Base-by-base conservation (phyloP, 78 protist species). In the Speleostelium caveatum region DNA sequence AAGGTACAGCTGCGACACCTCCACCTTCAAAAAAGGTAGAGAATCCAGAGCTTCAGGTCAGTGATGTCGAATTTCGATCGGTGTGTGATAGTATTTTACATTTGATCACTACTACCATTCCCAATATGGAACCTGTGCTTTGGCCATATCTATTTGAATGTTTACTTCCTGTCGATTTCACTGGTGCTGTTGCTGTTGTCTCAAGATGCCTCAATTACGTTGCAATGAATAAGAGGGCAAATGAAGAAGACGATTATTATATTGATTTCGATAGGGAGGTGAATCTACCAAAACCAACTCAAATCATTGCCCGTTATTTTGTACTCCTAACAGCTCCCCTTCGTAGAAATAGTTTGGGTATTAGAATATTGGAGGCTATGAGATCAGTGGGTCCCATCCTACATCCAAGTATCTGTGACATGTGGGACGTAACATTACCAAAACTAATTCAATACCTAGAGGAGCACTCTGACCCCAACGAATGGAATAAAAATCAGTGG, bases 371-470 rank as follows among this genome's bases (percentile, higher is more conserved):
- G 0, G 78, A 79, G 36, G 36, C 41, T 24, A 66, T 94, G 80
- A 62, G 56, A 49, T 8, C 86, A 10, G 51, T 88, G 33, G 95
- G 92, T 19, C 87, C 83, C 3, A 72, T 88, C 45, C 59, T 94
- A 30, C 96, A 94, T 83, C 93, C 94, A 33, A 72, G 92, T 7
- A 56, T 94, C 22, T 63, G 86, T 36, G 93, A 94, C 55, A 73
- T 94, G 89, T 94, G 96, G 96, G 95, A 85, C 32, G 88, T 66
- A 21, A 67, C 83, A 21, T 33, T 94, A 1, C 96, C 96, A 24
- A 89, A 90, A 32, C 21, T 94, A 14, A 51, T 61, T 24, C 14
- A 8, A 2, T 86, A 45, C 21, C 93, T 94, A 36, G 68, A 72
- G 17, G 92, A 73, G 5, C 66, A 74, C 59, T 51, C 86, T 2